phyloP scores from a whole-genome alignment of 768 basidiomycete genomes.

The Amanita subjunquillea region DNA sequence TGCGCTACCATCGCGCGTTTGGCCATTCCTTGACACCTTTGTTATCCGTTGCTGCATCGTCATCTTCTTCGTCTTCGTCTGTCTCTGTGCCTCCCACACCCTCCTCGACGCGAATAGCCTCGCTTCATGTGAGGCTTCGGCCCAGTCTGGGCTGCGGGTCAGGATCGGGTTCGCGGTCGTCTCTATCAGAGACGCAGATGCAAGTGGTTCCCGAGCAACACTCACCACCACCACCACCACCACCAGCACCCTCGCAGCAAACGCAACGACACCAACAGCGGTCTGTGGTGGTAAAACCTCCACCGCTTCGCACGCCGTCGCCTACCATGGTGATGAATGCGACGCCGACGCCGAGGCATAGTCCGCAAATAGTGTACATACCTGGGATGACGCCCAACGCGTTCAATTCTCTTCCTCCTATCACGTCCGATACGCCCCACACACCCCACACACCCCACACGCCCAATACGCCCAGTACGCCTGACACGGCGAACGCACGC shows the following conservation, averaged over 20 bases:
- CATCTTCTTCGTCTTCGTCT: too few species aligned
- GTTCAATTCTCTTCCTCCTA: too few species aligned
- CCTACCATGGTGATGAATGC: not conserved
- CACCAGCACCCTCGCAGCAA: not conserved
- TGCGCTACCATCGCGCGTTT: not conserved
- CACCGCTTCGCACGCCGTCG: not conserved
- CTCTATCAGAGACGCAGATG: too few species aligned
- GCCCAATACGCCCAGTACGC: not conserved
- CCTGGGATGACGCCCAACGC: too few species aligned
- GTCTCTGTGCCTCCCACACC: not conserved
- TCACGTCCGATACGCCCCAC: too few species aligned
- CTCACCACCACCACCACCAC: not conserved
- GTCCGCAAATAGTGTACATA: not conserved
- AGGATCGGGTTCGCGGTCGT: not conserved
- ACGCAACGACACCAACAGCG: not conserved
- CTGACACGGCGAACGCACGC: not conserved
- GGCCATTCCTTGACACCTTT: not conserved
- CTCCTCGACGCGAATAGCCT: not conserved
- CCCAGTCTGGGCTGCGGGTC: not conserved
- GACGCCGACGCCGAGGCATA: not conserved
- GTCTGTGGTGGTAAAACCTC: not conserved
- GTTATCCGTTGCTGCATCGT: not conserved
- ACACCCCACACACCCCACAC: too few species aligned
- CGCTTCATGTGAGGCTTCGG: not conserved
- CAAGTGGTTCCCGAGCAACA: too few species aligned